These are phyloP conservation scores for Rhizopus arrhizus DNA, from an alignment of 371 early-diverging fungal species.

Conservation along the genomic window DNA sequence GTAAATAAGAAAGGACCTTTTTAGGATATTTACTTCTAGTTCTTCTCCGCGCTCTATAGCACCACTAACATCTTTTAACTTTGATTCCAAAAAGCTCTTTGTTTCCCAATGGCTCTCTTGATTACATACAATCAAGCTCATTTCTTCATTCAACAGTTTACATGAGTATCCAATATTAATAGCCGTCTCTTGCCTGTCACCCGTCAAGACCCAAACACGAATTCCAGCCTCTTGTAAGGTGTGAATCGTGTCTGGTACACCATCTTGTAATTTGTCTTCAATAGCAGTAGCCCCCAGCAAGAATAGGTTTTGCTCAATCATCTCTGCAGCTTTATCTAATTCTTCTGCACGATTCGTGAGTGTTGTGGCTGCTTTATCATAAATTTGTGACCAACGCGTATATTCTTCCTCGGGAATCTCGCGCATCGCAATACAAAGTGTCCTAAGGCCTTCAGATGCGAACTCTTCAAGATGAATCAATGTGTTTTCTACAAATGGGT, in stretches of 20 bases:
- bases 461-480: conserved; percentile 82
- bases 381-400: conserved; percentile 77
- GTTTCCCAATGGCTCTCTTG: conserved; percentile 81
- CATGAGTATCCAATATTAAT: conserved; percentile 93
- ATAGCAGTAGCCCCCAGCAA: conserved; percentile 97
- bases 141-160: conserved; percentile 84
- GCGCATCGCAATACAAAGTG: conserved; percentile 92
- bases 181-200: conserved; percentile 93
- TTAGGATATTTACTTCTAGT: conserved; percentile 45
- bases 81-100: conserved; percentile 74
- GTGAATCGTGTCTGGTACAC: conserved; percentile 95
- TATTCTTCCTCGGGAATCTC: conserved; percentile 90
- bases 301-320: conserved; percentile 90
- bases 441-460: conserved; percentile 90
- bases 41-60: conserved; percentile 60
- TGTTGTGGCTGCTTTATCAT: conserved; percentile 88
- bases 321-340: conserved; percentile 88
- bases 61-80: conserved; percentile 68
- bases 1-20: no score
- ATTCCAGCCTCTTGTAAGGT: conserved; percentile 93
- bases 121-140: conserved; percentile 81
- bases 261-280: conserved; percentile 98
- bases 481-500: conserved; percentile 79
- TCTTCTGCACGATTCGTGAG: conserved; percentile 85
- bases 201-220: conserved; percentile 96